phyloP scores from a whole-genome alignment of 768 basidiomycete species.

The Collybiopsis luxurians region DNA sequence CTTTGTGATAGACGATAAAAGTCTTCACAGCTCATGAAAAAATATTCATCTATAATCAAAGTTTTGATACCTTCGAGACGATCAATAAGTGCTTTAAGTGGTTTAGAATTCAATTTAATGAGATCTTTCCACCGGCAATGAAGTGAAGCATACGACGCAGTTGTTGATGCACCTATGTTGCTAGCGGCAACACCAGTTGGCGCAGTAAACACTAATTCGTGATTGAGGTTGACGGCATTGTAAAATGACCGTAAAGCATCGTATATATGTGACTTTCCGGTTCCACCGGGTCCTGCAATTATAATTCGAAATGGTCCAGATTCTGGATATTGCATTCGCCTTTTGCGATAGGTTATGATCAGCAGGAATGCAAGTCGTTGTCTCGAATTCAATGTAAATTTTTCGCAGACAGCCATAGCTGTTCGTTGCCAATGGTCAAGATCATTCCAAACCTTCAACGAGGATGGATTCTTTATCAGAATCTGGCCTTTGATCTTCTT shows the following conservation, averaged over 20 bases:
- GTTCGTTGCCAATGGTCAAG: neutral
- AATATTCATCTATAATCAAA: neutral
- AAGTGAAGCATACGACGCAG: neutral
- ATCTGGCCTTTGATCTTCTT: too few species aligned
- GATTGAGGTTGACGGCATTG: too few species aligned
- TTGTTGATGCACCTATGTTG: neutral
- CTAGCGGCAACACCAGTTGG: conserved; percentile 1
- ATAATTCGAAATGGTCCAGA: conserved; percentile 8
- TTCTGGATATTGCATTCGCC: neutral
- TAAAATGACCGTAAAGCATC: conserved; percentile 6
- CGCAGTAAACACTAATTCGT: neutral
- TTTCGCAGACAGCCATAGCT: neutral
- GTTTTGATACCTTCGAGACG: neutral
- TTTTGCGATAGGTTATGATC: neutral
- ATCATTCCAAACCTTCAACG: too few species aligned
- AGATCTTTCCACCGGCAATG: neutral
- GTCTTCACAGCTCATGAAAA: neutral
- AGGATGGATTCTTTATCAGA: neutral
- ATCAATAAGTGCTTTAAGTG: neutral
- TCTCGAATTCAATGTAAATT: conserved; percentile 6
- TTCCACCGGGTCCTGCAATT: conserved; percentile 13
- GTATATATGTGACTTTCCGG: conserved; percentile 15
- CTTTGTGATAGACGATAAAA: neutral
- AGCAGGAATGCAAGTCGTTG: conserved; percentile 8
- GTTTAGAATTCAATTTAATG: neutral